Conservation (phyloP, 2,329 filamentous ascomycete genomes). For the Fusarium mundagurra region DNA sequence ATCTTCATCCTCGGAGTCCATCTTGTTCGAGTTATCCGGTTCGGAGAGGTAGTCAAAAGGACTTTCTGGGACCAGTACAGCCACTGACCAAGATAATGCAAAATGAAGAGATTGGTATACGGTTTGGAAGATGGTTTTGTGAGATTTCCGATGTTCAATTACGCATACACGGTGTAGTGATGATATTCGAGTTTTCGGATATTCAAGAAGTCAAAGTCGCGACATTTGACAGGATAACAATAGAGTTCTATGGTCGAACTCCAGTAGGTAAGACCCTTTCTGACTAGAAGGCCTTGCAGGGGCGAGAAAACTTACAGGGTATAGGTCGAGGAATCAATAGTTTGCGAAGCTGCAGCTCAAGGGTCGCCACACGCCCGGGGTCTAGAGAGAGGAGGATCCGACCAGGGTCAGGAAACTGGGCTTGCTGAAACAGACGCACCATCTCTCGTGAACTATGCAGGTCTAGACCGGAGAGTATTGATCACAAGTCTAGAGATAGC, state of each 20-base stretch:
- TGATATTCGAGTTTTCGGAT: not conserved
- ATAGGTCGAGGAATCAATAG: not conserved
- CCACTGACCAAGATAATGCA: not conserved
- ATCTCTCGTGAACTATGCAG: not conserved
- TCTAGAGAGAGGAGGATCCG: fast-evolving
- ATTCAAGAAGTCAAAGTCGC: not conserved
- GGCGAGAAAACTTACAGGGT: fast-evolving
- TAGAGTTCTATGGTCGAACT: fast-evolving
- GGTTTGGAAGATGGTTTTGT: not conserved
- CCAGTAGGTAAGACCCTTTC: not conserved
- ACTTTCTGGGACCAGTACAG: fast-evolving
- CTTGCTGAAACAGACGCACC: not conserved
- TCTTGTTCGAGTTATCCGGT: not conserved
- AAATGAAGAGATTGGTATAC: not conserved
- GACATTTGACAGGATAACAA: not conserved
- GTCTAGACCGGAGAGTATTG: not conserved
- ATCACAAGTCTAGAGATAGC: not conserved
- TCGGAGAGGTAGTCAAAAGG: not conserved
- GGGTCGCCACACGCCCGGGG: not conserved
- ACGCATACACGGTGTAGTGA: not conserved
- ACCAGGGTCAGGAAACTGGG: not conserved
- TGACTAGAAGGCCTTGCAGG: not conserved
- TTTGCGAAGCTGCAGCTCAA: not conserved
- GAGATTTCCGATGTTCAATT: too few species aligned
- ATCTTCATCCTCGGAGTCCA: too few species aligned